Conservation (phyloP, 2,329 filamentous ascomycete species). For the Nigrograna mackinnonii region DNA sequence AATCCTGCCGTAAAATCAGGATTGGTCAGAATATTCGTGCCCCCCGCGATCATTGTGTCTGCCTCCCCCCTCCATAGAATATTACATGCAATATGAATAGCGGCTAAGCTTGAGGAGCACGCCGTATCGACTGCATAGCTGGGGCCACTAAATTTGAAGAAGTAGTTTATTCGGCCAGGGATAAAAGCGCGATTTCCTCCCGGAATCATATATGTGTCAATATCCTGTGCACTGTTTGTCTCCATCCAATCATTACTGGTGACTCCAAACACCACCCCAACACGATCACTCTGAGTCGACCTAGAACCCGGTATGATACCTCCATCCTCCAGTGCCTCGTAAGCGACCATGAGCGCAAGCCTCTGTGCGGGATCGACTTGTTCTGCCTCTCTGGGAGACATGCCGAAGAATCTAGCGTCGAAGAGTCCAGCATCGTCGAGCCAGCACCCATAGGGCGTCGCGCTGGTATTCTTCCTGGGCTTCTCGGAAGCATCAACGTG, state of each 20-base stretch:
- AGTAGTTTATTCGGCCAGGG: constrained; percentile 17
- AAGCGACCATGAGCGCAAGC: background rate
- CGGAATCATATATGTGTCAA: constrained; percentile 54
- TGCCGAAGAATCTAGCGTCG: background rate
- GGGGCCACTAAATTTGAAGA: constrained; percentile 25
- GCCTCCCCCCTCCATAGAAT: constrained; percentile 15
- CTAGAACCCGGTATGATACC: background rate
- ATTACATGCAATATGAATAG: constrained; percentile 27
- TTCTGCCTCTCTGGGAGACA: background rate
- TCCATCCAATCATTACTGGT: background rate
- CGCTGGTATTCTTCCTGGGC: background rate
- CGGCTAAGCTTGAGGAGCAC: constrained; percentile 22
- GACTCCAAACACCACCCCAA: background rate
- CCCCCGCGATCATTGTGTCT: constrained; percentile 25
- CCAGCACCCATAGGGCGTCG: background rate
- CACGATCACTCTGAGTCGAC: background rate
- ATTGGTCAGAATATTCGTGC: constrained; percentile 24
- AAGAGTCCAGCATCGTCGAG: background rate
- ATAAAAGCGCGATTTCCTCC: constrained; percentile 55
- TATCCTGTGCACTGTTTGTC: constrained; percentile 16
- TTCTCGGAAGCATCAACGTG: background rate
- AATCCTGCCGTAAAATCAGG: constrained; percentile 49
- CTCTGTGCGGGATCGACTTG: background rate
- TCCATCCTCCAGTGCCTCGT: background rate
- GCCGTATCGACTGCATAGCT: constrained; percentile 18